Evolutionary conservation across 1,284 basidiomycete species (phyloP).

Genomic region (Tilletia walkeri): DNA sequence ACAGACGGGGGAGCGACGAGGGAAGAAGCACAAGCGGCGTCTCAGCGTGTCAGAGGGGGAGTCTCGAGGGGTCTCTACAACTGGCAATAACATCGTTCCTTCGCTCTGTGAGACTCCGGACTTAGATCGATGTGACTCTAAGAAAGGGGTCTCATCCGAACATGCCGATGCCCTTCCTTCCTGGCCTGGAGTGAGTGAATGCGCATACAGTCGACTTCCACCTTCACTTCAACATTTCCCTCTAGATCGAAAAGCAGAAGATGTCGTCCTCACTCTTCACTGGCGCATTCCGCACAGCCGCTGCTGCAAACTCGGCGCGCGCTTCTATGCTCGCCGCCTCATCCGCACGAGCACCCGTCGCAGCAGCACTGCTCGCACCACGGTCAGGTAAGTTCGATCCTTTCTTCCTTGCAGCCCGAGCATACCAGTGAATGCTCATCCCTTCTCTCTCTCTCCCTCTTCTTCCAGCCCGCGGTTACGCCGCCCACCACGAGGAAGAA

Average conservation of each 20-base stretch:
- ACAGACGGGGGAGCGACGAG: too few relatives aligned
- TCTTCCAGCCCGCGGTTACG: constrained; percentile 41
- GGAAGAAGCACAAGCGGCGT: too few relatives aligned
- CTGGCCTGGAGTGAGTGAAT: too few relatives aligned
- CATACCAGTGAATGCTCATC: neutral
- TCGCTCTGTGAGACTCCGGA: too few relatives aligned
- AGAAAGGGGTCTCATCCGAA: too few relatives aligned
- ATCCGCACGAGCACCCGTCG: constrained; percentile 27
- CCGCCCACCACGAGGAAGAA: constrained; percentile 67
- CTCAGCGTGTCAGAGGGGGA: too few relatives aligned
- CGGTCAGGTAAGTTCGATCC: constrained; percentile 11
- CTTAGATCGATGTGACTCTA: too few relatives aligned
- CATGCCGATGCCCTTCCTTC: too few relatives aligned
- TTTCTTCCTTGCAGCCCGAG: neutral
- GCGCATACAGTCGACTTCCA: too few relatives aligned
- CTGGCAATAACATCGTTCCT: too few relatives aligned
- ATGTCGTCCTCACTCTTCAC: constrained; percentile 34
- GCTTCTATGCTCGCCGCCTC: constrained; percentile 33
- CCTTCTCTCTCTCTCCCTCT: neutral
- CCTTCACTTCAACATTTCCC: too few relatives aligned
- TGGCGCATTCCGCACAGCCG: constrained; percentile 45
- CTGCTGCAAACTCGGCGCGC: constrained; percentile 41
- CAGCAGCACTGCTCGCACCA: constrained; percentile 25
- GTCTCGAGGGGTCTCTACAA: too few relatives aligned
- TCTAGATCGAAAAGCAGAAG: neutral